These are phyloP conservation scores for Aspergillus panamensis DNA, from an alignment of 495 filamentous ascomycete genomes.

Conservation along the genomic window DNA sequence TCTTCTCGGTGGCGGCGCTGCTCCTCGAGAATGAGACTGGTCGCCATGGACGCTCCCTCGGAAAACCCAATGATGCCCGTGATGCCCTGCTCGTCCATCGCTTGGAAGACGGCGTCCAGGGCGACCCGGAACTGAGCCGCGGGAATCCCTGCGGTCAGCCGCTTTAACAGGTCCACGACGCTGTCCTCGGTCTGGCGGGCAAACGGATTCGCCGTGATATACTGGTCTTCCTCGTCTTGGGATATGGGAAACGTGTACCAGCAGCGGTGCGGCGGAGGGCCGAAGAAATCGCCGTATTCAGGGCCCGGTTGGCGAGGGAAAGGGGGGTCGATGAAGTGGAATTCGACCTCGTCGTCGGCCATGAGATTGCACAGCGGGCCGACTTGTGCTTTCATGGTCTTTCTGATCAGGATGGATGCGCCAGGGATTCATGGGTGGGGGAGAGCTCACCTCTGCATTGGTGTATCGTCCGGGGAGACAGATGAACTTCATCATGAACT, in stretches of 20 bases:
- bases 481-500: conserved; percentile 26
- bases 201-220: not conserved
- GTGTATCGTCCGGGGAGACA: conserved; percentile 30
- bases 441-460: conserved; percentile 23
- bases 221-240: conserved; percentile 18
- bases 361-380: conserved; percentile 24
- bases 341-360: conserved; percentile 15
- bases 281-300: conserved; percentile 27
- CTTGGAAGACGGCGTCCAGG: conserved; percentile 20
- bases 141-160: conserved; percentile 9
- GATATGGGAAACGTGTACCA: conserved; percentile 19
- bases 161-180: conserved; percentile 9
- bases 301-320: conserved; percentile 8
- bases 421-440: not conserved
- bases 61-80: conserved; percentile 55
- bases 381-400: conserved; percentile 28
- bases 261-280: conserved; percentile 29
- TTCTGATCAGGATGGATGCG: not conserved
- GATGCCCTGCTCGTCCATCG: conserved; percentile 35
- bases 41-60: conserved; percentile 58
- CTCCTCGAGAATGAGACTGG: conserved; percentile 52
- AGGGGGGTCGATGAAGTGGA: conserved; percentile 24
- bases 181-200: conserved; percentile 18
- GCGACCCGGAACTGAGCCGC: conserved; percentile 6
- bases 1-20: conserved; percentile 29